Evolutionary conservation across 331 rosid genomes (phyloP), one percentile per base, ranked within the genome.

Genomic region (Malus hybrid): DNA sequence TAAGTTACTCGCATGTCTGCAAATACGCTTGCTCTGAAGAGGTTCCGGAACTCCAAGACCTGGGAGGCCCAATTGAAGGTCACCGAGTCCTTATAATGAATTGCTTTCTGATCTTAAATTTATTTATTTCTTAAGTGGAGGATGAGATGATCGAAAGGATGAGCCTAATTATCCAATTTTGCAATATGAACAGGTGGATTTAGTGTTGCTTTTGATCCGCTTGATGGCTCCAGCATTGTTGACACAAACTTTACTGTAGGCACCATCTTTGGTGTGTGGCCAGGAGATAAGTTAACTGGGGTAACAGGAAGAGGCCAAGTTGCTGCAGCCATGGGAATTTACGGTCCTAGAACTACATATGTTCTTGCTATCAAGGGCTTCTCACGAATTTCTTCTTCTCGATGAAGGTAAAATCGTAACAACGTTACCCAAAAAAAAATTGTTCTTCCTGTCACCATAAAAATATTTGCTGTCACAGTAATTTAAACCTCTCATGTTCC

Each of bases 1-100:
- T 95, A 76, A 86, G 52, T 54, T 85, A 90, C 89, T 95, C 99
- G n/a, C 98, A 95, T 78, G 84, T 84, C 84, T 92, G 98, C 89
- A 95, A 92, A 80, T 92, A 87, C 79, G 98, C 96, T 79, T 95
- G 98, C 82, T 95, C 99, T 52, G 99, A 95, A 85, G 99, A 95
- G 84, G 85, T 76, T 72, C 99, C 98, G 15, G 98, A 95, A 76
- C 98, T 95, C 80, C 96, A 80, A 80, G 99, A 92, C 86, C 83
- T 95, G 99, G 99, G 93, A 74, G 99, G 99, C 78, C 97, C 99
- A 34, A 84, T 77, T 81, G 93, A 95, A 88, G 99, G 98, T 95
- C 55, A 64, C 77, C 61, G 62, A 69, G 3, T 56, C 31, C 68
- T 59, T 22, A 22, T 4, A 22, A 22, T 57, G 64, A 57, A 57